These are phyloP conservation scores for Neophaeococcomyces aloes DNA, from an alignment of 2,329 filamentous ascomycete genomes.

Conservation along the genomic window DNA sequence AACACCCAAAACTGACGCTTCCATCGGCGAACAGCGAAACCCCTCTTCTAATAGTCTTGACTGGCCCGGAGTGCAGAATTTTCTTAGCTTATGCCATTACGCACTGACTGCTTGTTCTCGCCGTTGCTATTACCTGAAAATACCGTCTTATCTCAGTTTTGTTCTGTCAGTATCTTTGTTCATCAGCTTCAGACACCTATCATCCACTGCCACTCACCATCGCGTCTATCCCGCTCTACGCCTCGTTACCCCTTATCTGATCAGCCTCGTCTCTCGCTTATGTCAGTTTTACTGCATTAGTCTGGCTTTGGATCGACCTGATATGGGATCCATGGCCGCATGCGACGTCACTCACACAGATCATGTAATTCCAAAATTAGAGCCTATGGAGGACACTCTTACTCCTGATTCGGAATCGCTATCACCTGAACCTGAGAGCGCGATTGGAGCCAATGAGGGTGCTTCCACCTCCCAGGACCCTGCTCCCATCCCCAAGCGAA, in stretches of 20 bases:
- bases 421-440: slow-evolving; percentile 32
- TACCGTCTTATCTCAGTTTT: slow-evolving; percentile 22
- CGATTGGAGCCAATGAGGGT: slow-evolving; percentile 25
- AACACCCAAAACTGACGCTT: background rate
- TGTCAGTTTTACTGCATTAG: slow-evolving; percentile 22
- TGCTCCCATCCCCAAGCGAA: slow-evolving; percentile 67
- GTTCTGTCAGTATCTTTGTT: slow-evolving; percentile 21
- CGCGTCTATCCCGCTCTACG: slow-evolving; percentile 12
- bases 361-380: slow-evolving; percentile 32
- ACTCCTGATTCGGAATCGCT: slow-evolving; percentile 37
- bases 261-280: slow-evolving; percentile 16
- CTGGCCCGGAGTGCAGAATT: slow-evolving; percentile 13
- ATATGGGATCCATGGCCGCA: slow-evolving; percentile 37
- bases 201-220: slow-evolving; percentile 3
- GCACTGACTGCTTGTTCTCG: slow-evolving; percentile 13
- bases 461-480: slow-evolving; percentile 27
- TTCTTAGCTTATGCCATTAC: slow-evolving; percentile 24
- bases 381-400: slow-evolving; percentile 33
- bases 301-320: slow-evolving; percentile 14
- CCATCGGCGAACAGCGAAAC: background rate
- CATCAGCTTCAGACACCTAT: slow-evolving; percentile 11
- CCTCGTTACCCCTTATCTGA: slow-evolving; percentile 9
- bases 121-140: slow-evolving; percentile 19
- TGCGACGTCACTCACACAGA: slow-evolving; percentile 32
- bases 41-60: slow-evolving; percentile 10